A percentile compares a stretch with the other conserved stretches of the same genome.
Evolutionary conservation across 202 grass and related monocot genomes (phyloP).

Genomic region (Hordeum pubiflorum): DNA sequence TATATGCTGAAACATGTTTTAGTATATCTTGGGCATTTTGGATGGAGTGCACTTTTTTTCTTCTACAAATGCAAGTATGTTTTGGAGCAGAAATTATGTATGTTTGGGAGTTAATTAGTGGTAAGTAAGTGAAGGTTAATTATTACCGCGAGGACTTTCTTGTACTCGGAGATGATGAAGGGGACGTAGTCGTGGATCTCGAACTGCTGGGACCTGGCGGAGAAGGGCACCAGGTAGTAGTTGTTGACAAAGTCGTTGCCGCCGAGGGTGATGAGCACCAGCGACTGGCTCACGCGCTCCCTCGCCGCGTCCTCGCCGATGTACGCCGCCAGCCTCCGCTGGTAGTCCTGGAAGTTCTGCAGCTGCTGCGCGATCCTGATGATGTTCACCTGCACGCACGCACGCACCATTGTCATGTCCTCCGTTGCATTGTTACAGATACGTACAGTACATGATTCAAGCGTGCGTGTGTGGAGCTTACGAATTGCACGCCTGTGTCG

Average conservation of each 20-base stretch:
- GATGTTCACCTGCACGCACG: constrained; percentile 55
- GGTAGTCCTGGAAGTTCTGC: constrained; percentile 73
- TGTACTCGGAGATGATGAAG: constrained; percentile 75
- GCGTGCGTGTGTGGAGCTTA: constrained; percentile 19
- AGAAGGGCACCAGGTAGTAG: constrained; percentile 84
- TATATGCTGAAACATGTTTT: background rate
- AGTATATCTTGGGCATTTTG: background rate
- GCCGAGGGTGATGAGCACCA: constrained; percentile 76
- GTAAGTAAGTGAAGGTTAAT: background rate
- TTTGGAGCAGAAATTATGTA: background rate
- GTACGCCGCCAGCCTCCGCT: constrained; percentile 48
- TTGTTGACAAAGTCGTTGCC: constrained; percentile 96
- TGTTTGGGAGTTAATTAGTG: background rate
- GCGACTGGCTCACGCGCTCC: constrained; percentile 43
- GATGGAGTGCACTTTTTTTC: background rate
- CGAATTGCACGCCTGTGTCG: constrained; percentile 90
- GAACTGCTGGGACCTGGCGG: constrained; percentile 59
- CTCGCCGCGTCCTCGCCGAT: constrained; percentile 43
- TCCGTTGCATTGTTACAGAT: no score
- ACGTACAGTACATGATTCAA: no score
- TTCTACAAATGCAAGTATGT: background rate
- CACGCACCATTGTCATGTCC: no score
- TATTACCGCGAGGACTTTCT: constrained; percentile 57
- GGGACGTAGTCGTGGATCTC: constrained; percentile 71
- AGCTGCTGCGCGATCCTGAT: constrained; percentile 71